These are phyloP conservation scores for Wickerhamomyces canadensis DNA, from an alignment of 805 yeast species.

Conservation along the genomic window DNA sequence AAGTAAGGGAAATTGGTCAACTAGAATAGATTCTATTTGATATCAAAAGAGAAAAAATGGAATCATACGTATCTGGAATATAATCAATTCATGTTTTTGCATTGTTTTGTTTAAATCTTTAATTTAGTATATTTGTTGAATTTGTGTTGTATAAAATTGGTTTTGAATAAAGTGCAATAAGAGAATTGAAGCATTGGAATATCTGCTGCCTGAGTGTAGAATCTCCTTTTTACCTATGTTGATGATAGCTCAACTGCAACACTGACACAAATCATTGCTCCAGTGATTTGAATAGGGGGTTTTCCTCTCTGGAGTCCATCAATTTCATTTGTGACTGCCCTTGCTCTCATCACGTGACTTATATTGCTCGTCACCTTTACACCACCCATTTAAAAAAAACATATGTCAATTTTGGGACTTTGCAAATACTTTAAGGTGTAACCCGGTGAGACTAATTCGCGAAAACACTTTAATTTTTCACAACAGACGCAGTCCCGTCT, in stretches of 20 bases:
- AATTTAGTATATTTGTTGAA: neutral
- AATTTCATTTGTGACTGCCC: neutral
- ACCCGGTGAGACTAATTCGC: too few species aligned
- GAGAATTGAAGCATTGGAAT: neutral
- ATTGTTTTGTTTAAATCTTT: neutral
- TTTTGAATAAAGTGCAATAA: neutral
- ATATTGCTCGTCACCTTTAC: neutral
- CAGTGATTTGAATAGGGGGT: too few species aligned
- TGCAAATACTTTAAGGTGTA: too few species aligned
- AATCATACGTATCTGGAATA: constrained; percentile 1
- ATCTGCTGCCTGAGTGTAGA: neutral
- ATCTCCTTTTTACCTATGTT: neutral
- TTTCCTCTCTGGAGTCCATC: too few species aligned
- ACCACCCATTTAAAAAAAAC: neutral
- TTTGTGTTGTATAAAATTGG: constrained; percentile 1
- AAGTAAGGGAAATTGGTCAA: neutral
- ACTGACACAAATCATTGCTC: too few species aligned
- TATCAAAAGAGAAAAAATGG: neutral
- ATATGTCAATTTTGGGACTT: too few species aligned
- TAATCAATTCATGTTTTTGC: neutral
- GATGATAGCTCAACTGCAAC: too few species aligned
- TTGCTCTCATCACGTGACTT: neutral
- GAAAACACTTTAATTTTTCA: too few species aligned
- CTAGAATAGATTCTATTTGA: neutral
- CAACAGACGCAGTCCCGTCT: too few species aligned